These are phyloP conservation scores for Sporobolomyces phaffii DNA, from an alignment of 768 basidiomycete species.

Conservation along the genomic window DNA sequence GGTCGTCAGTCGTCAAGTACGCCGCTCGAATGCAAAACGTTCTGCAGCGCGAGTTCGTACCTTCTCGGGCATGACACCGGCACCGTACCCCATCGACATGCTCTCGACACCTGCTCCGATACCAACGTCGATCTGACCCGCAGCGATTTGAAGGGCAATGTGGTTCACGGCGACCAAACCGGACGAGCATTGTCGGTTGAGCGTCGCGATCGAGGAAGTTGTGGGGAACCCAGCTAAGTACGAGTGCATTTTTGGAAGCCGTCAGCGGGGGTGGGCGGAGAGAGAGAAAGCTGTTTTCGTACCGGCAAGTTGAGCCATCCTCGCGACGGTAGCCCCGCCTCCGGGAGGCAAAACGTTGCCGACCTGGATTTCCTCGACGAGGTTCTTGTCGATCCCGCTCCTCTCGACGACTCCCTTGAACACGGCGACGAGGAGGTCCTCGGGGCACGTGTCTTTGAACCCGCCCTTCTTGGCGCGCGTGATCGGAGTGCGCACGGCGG, in stretches of 20 bases:
- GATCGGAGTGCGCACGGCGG: slow-evolving; percentile 80
- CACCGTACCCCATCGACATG: slow-evolving; percentile 50
- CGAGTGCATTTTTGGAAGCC: too few species aligned
- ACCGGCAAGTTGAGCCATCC: slow-evolving; percentile 73
- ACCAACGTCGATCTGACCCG: slow-evolving; percentile 78
- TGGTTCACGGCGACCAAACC: slow-evolving; percentile 86
- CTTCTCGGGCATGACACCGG: slow-evolving; percentile 48
- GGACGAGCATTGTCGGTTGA: slow-evolving; percentile 90
- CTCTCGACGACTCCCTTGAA: slow-evolving; percentile 74
- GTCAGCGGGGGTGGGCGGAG: too few species aligned
- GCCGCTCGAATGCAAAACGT: not conserved
- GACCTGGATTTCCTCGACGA: slow-evolving; percentile 41
- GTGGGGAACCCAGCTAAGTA: slow-evolving; percentile 81
- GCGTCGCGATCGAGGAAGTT: slow-evolving; percentile 75
- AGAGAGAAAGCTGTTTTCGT: too few species aligned
- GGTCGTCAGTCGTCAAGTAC: not conserved
- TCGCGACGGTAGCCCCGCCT: slow-evolving; percentile 67
- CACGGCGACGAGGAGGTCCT: slow-evolving; percentile 74
- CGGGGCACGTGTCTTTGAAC: slow-evolving; percentile 74
- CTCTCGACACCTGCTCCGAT: slow-evolving; percentile 59
- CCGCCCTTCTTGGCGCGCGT: slow-evolving; percentile 84
- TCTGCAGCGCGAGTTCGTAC: too few species aligned
- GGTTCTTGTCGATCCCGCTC: slow-evolving; percentile 40
- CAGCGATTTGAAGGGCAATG: slow-evolving; percentile 78
- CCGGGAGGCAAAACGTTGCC: slow-evolving; percentile 84